phyloP scores from a whole-genome alignment of 2,329 filamentous ascomycete genomes.

The Diaporthe batatas region DNA sequence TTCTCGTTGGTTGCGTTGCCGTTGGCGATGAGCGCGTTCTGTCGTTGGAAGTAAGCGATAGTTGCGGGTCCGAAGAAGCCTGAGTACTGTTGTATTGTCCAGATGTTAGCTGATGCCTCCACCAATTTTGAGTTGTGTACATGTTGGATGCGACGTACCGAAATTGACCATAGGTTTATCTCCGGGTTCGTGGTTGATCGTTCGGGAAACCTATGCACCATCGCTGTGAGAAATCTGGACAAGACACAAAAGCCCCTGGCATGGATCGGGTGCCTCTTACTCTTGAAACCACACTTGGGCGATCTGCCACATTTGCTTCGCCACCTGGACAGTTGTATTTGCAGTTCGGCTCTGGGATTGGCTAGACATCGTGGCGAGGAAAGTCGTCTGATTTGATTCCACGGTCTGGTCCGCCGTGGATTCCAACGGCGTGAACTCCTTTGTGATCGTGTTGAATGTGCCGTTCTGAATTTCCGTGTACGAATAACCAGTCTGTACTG shows the following conservation, averaged over 20 bases:
- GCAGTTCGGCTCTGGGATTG: conserved; percentile 58
- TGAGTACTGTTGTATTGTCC: conserved; percentile 41
- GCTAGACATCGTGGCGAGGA: conserved; percentile 62
- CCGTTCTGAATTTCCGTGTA: conserved; percentile 47
- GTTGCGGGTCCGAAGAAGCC: conserved; percentile 51
- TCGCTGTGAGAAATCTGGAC: not conserved
- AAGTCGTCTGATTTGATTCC: conserved; percentile 55
- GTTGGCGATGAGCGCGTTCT: conserved; percentile 43
- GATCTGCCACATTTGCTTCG: conserved; percentile 66
- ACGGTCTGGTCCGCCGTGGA: conserved; percentile 49
- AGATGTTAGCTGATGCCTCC: conserved; percentile 46
- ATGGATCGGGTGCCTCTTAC: conserved; percentile 11
- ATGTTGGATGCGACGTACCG: conserved; percentile 33
- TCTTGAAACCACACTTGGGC: conserved; percentile 68
- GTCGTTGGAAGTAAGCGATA: conserved; percentile 47
- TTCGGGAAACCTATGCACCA: conserved; percentile 56
- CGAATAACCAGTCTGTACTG: conserved; percentile 53
- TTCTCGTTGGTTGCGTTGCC: conserved; percentile 31
- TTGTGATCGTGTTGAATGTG: conserved; percentile 42
- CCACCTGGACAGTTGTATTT: conserved; percentile 62
- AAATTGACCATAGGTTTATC: conserved; percentile 63
- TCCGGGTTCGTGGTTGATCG: conserved; percentile 62
- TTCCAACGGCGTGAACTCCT: conserved; percentile 43
- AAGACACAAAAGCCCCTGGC: not conserved
- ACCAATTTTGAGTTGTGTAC: rapidly evolving